Conservation (phyloP, 2,329 filamentous ascomycete genomes). For the Stenocarpella maydis region DNA sequence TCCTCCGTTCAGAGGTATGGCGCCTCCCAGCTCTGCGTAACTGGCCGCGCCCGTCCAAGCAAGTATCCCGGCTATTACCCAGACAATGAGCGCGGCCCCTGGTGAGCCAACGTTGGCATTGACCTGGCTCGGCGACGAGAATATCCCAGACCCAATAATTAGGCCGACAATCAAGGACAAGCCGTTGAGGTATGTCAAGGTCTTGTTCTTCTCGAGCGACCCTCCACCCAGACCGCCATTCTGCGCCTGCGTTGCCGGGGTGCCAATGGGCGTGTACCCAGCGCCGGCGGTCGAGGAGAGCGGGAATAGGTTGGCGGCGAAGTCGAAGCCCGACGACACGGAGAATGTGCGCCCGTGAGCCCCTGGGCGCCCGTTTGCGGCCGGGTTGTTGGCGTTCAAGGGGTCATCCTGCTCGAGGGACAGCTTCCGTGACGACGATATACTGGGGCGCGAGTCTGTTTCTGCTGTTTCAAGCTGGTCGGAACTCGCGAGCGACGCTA, state of each 20-base stretch:
- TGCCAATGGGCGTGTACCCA: slow-evolving; percentile 85
- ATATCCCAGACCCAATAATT: slow-evolving; percentile 96
- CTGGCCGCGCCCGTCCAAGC: slow-evolving; percentile 97
- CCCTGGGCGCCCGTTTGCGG: slow-evolving; percentile 51
- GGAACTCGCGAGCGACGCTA: slow-evolving; percentile 91
- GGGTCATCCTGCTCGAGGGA: slow-evolving; percentile 91
- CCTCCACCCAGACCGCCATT: slow-evolving; percentile 71
- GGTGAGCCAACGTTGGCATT: slow-evolving; percentile 91
- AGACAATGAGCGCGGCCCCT: slow-evolving; percentile 89
- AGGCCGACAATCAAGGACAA: slow-evolving; percentile 89
- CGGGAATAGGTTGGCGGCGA: slow-evolving; percentile 91
- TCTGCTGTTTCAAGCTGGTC: slow-evolving; percentile 68
- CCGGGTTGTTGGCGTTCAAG: slow-evolving; percentile 68
- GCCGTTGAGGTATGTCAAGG: slow-evolving; percentile 92
- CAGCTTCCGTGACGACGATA: slow-evolving; percentile 89
- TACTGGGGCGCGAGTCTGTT: slow-evolving; percentile 83
- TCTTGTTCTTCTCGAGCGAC: slow-evolving; percentile 95
- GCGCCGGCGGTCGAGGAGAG: slow-evolving; percentile 80
- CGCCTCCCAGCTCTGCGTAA: slow-evolving; percentile 94
- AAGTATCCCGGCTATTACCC: slow-evolving; percentile 87
- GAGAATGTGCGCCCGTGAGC: slow-evolving; percentile 77
- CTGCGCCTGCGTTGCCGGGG: slow-evolving; percentile 66
- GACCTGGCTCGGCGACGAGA: slow-evolving; percentile 92
- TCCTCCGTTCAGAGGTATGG: slow-evolving; percentile 94
- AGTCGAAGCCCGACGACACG: slow-evolving; percentile 93